These are phyloP conservation scores for Auriscalpium vulgare DNA, from an alignment of 768 basidiomycete genomes.

Conservation along the genomic window DNA sequence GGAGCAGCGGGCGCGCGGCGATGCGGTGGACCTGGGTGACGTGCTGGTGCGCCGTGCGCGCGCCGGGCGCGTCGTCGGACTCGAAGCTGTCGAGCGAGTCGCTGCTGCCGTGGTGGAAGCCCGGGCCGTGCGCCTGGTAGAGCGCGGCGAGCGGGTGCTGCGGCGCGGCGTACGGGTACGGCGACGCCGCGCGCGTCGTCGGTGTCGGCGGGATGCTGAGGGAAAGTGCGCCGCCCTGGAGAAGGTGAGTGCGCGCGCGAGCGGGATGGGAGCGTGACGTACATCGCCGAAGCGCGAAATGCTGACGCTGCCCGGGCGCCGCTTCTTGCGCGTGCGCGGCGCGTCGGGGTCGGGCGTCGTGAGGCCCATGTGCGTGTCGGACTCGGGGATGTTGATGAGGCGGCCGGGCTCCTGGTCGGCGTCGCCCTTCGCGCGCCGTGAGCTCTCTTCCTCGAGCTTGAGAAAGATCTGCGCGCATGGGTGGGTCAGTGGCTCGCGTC, in stretches of 20 bases:
- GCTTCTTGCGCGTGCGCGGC: conserved; percentile 21
- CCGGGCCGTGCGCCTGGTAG: conserved; percentile 21
- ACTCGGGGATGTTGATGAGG: conserved; percentile 1
- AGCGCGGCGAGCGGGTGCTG: conserved; percentile 17
- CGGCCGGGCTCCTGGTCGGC: conserved; percentile 1
- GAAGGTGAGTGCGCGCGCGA: not conserved
- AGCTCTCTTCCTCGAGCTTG: conserved; percentile 49
- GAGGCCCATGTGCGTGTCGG: conserved; percentile 4
- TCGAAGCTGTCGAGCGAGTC: conserved; percentile 22
- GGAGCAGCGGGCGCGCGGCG: conserved; percentile 12
- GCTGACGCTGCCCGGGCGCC: conserved; percentile 44
- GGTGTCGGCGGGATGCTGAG: no score
- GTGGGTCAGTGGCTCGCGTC: not conserved
- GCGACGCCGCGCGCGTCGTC: not conserved
- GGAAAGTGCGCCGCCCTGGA: not conserved
- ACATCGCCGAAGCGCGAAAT: conserved; percentile 59
- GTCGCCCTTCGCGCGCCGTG: conserved; percentile 28
- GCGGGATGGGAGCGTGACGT: conserved; percentile 5
- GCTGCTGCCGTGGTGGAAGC: conserved; percentile 12
- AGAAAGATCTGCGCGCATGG: conserved; percentile 40
- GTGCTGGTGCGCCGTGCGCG: conserved; percentile 8
- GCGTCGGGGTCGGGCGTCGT: not conserved
- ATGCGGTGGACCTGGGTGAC: conserved; percentile 16
- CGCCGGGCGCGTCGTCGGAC: conserved; percentile 1
- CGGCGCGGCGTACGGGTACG: conserved; percentile 16